Conservation (phyloP, 345 rosid species). For the Geranium brycei region DNA sequence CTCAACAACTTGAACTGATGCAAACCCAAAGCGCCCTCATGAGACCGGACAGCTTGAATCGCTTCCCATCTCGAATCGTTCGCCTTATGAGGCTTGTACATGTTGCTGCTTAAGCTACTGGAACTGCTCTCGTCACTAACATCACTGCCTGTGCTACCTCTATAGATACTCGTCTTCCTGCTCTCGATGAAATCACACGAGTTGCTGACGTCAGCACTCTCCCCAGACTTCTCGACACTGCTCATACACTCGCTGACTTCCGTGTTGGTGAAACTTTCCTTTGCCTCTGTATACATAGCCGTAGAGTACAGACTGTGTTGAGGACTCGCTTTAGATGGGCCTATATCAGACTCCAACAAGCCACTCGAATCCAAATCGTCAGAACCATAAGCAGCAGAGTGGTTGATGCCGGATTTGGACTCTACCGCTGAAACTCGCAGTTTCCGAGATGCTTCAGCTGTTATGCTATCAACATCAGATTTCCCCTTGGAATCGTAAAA, state of each 20-base stretch:
- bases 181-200: constrained; percentile 24
- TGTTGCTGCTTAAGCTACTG: constrained; percentile 42
- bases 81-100: constrained; percentile 62
- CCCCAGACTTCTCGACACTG: constrained; percentile 23
- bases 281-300: constrained; percentile 39
- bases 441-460: constrained; percentile 13
- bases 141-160: constrained; percentile 63
- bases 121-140: constrained; percentile 59
- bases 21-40: constrained; percentile 31
- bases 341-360: constrained; percentile 28
- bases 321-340: constrained; percentile 34
- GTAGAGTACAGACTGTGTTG: constrained; percentile 36
- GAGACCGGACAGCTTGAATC: constrained; percentile 44
- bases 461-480: constrained; percentile 12
- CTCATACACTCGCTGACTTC: constrained; percentile 44
- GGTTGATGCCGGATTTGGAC: constrained; percentile 15
- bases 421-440: constrained; percentile 10
- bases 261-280: constrained; percentile 47
- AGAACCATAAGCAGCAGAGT: constrained; percentile 17
- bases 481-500: constrained; percentile 21
- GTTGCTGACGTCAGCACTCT: constrained; percentile 27
- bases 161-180: constrained; percentile 39
- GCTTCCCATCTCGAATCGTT: constrained; percentile 82
- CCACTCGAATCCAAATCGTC: constrained; percentile 22
- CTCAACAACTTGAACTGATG: constrained; percentile 49